These are phyloP conservation scores for Debaryomycetaceae sp. DNA, from an alignment of 1,139 yeast genomes.

Conservation along the genomic window DNA sequence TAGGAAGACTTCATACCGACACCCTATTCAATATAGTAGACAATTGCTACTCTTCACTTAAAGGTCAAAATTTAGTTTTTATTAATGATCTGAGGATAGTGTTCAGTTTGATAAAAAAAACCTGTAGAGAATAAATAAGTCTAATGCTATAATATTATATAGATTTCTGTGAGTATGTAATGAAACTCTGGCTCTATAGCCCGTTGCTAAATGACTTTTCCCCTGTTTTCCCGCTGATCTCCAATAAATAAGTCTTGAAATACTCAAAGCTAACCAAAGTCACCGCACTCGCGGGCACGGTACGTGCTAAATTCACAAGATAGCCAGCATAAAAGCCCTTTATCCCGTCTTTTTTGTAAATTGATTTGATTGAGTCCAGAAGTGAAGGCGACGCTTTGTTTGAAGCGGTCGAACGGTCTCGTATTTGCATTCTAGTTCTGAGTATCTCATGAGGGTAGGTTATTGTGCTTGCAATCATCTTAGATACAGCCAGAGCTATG, in stretches of 20 bases:
- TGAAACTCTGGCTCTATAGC: background rate
- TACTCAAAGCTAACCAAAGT: constrained; percentile 93
- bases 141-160: background rate
- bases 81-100: no score
- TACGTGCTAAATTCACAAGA: constrained; percentile 78
- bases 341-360: constrained; percentile 70
- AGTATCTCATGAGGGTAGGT: constrained; percentile 97
- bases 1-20: background rate
- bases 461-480: constrained; percentile 83
- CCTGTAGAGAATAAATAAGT: background rate
- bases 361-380: constrained; percentile 32
- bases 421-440: constrained; percentile 85
- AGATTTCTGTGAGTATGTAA: background rate
- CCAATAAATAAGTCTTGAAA: constrained; percentile 59
- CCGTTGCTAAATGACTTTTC: background rate
- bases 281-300: constrained; percentile 94
- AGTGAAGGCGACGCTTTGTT: constrained; percentile 11
- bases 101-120: no score
- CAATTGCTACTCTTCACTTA: no score
- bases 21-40: no score
- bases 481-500: constrained; percentile 75
- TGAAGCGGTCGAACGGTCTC: constrained; percentile 12
- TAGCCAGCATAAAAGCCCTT: constrained; percentile 89
- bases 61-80: no score
- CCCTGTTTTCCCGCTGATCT: constrained; percentile 25